Evolutionary conservation across 305 asterid species (phyloP), one percentile per base, ranked within the genome.

Genomic region (Fraxinus nigra): DNA sequence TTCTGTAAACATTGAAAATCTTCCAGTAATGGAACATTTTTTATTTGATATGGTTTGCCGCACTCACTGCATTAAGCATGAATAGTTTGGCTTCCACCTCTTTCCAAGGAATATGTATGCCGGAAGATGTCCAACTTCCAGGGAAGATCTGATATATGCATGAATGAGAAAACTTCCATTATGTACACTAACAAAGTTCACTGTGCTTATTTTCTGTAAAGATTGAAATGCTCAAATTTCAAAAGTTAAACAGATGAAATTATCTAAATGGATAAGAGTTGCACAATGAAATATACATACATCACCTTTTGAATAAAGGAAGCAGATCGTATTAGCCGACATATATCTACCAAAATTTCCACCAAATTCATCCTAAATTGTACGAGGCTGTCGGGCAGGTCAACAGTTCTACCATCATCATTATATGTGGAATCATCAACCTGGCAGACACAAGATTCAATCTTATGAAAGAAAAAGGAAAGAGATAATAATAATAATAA

Each of bases 61-160:
- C 80, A 89, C 97, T 85, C 78, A 93, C 98, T 91, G 90, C 96
- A 88, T 92, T 89, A 46, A 95, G 97, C 82, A 92, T 86, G 83
- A 90, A 92, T 82, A 95, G 78, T 85, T 90, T 95, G 35, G 97
- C 91, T 84, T 95, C 98, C 74, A 90, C 94, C 88, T 91, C 98
- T 88, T 88, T 91, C 97, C 97, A 93, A 72, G 93, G 88, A 85
- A 93, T 88, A 84, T 86, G 89, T 80, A 84, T 79, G 86, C 86
- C 80, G 59, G 92, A 79, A 81, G 91, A 88, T 54, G 85, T 83
- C 94, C 92, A 91, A 70, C 89, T 90, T 78, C 93, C 95, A 84
- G 61, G 80, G 84, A 95, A 89, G 82, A 93, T 86, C 98, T 93
- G 89, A 84, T 86, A 83, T 76, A 33, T 40, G 28, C 8, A 40